Evolutionary conservation across 2,329 filamentous ascomycete genomes (phyloP), one percentile per base, ranked within the genome.

Genomic region (Pseudogymnoascus sp.): DNA sequence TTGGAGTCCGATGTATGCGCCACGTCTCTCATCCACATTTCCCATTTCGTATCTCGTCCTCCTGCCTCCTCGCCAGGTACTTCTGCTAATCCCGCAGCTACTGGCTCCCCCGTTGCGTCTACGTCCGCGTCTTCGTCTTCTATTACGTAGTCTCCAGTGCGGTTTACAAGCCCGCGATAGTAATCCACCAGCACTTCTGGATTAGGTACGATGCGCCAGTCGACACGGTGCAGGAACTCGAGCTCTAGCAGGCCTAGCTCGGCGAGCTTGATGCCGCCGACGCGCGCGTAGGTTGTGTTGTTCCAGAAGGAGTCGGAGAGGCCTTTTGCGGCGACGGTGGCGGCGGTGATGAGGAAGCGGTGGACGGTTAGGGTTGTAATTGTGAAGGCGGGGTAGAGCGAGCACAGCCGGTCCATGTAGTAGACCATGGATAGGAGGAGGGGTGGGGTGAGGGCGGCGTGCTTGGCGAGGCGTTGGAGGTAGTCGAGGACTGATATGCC

Each of bases 371-470:
- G 80, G 54, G 91, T 96, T 72, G 92, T 96, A 68, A 99, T 95
- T 29, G 92, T 97, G 74, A 99, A 99, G 54, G 93, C 89, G 2
- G 90, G 89, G 72, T 97, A 99, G 63, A 96, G 80, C 9, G 90
- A 87, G 74, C 93, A 99, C 21, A 99, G 82, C 33, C 92, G 87
- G 76, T 99, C 94, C 70, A 99, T 97, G 71, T 97, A 99, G 72
- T 95, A 99, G 62, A 99, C 94, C 91, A 99, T 97, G 68, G 92
- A 94, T 36, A 99, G 84, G n/a, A 99, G 81, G 59, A 99, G 88
- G 0, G 94, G 93, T 10, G 94, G 92, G 5, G 91, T 92, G 2
- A 99, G 81, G 0, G 93, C 97, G 26, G 94, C 94, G 73, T 99
- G 94, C 63, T 92, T 91, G 24, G 95, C 94, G 62, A 99, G 81